These are phyloP conservation scores for Botrytis aclada DNA, from an alignment of 2,329 filamentous ascomycete genomes.

Conservation along the genomic window DNA sequence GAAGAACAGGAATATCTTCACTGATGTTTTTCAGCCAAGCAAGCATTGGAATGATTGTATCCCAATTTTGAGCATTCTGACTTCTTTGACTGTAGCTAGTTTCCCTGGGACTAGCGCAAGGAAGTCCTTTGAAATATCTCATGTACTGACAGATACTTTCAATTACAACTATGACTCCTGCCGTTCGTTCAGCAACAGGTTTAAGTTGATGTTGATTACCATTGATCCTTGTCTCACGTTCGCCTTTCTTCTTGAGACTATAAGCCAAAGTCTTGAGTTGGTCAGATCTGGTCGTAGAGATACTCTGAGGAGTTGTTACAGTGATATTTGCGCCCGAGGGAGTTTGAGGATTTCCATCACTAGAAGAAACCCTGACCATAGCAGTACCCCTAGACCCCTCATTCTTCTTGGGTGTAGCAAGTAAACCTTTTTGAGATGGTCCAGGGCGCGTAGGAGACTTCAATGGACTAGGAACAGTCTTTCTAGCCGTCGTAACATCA, in stretches of 20 bases:
- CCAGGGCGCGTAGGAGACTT: slow-evolving; percentile 37
- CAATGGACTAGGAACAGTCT: slow-evolving; percentile 38
- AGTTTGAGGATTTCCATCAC: slow-evolving; percentile 42
- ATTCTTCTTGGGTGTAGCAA: slow-evolving; percentile 45
- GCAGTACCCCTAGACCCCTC: slow-evolving; percentile 37
- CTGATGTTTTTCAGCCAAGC: neutral
- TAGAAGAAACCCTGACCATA: slow-evolving; percentile 42
- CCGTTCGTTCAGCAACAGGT: slow-evolving; percentile 26
- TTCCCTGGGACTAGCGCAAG: slow-evolving; percentile 32
- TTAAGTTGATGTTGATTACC: slow-evolving; percentile 20
- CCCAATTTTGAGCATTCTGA: slow-evolving; percentile 38
- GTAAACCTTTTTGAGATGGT: slow-evolving; percentile 31
- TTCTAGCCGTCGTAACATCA: slow-evolving; percentile 38
- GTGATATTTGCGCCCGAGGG: slow-evolving; percentile 37
- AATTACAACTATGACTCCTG: slow-evolving; percentile 32
- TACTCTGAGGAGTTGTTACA: slow-evolving; percentile 33
- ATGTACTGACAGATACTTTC: slow-evolving; percentile 37
- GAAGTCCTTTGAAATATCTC: slow-evolving; percentile 27
- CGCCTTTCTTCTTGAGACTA: slow-evolving; percentile 37
- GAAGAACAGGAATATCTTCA: slow-evolving; percentile 14
- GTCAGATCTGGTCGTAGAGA: slow-evolving; percentile 21
- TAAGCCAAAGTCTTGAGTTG: slow-evolving; percentile 23
- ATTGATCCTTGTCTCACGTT: slow-evolving; percentile 30
- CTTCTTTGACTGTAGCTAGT: slow-evolving; percentile 27
- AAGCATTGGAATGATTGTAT: slow-evolving; percentile 31